phyloP scores from a whole-genome alignment of 176 grass and related monocot species.

The Secale cereale region DNA sequence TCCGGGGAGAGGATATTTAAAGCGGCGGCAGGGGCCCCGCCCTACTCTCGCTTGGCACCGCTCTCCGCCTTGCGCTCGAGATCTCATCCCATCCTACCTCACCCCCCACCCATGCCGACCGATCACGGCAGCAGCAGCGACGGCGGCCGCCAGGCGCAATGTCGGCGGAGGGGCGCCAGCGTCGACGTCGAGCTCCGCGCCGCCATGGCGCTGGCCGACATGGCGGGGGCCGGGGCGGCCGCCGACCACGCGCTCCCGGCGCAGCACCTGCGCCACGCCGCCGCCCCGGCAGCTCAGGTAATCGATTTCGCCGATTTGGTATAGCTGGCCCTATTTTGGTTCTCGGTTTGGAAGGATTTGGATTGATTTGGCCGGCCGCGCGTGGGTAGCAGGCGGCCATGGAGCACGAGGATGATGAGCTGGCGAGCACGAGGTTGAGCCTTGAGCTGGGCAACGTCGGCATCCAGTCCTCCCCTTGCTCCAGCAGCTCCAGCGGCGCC shows the following conservation, averaged over 20 bases:
- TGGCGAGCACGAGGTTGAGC: constrained; percentile 38
- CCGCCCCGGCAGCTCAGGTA: not conserved
- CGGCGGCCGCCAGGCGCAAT: constrained; percentile 29
- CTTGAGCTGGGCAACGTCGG: constrained; percentile 49
- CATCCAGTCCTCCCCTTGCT: constrained; percentile 38
- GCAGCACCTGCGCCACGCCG: not conserved
- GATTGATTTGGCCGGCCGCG: not conserved
- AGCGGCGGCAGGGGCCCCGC: not conserved
- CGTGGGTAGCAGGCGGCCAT: not conserved
- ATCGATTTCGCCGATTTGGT: not conserved
- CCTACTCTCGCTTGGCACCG: not conserved
- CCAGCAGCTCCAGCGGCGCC: constrained; percentile 36
- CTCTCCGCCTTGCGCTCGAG: not conserved
- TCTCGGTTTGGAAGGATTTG: not conserved
- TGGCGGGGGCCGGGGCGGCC: constrained; percentile 30
- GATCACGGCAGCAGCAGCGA: constrained; percentile 35
- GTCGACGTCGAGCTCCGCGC: constrained; percentile 78
- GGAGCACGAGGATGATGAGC: constrained; percentile 24
- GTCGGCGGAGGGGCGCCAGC: constrained; percentile 30
- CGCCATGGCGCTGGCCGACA: constrained; percentile 58
- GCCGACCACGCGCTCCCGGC: not conserved
- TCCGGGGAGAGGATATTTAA: constrained; percentile 18
- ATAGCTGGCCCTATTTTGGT: not conserved
- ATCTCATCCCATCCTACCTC: not conserved
- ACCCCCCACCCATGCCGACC: constrained; percentile 20